phyloP scores from a whole-genome alignment of 2,329 filamentous ascomycete species.

The Capronia americana region DNA sequence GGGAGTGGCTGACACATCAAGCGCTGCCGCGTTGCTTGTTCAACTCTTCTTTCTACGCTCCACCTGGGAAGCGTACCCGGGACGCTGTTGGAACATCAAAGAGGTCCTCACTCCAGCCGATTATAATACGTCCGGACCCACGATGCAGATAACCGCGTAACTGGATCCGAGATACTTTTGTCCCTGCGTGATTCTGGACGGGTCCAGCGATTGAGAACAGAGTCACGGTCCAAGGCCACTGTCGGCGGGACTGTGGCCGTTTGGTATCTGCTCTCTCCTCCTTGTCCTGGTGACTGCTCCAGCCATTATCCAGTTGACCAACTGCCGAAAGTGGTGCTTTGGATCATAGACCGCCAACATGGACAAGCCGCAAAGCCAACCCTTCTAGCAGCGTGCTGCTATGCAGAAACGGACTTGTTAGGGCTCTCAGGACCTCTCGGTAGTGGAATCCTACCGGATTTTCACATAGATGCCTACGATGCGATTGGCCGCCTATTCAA shows the following conservation, averaged over 20 bases:
- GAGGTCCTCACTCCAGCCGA: not conserved
- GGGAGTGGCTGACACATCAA: not conserved
- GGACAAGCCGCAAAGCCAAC: not conserved
- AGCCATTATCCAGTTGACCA: not conserved
- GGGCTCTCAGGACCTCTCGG: not conserved
- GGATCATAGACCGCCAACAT: not conserved
- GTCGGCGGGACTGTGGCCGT: not conserved
- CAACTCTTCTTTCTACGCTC: not conserved
- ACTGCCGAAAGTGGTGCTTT: conserved; percentile 14
- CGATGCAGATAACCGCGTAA: not conserved
- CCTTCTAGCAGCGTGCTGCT: not conserved
- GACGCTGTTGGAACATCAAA: not conserved
- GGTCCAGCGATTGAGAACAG: not conserved
- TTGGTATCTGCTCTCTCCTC: not conserved
- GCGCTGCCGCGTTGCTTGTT: conserved; percentile 6
- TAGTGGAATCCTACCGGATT: not conserved
- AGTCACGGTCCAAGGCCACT: not conserved
- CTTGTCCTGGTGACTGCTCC: not conserved
- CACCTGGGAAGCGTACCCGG: not conserved
- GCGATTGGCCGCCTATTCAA: conserved; percentile 8
- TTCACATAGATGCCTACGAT: not conserved
- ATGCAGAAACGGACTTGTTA: not conserved
- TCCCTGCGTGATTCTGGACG: not conserved
- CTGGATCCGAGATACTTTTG: not conserved
- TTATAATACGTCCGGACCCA: not conserved